A percentile compares a stretch with the other conserved stretches of the same genome.
phyloP scores from a whole-genome alignment of 179 eudicot genomes.

The Pouteria campechiana region DNA sequence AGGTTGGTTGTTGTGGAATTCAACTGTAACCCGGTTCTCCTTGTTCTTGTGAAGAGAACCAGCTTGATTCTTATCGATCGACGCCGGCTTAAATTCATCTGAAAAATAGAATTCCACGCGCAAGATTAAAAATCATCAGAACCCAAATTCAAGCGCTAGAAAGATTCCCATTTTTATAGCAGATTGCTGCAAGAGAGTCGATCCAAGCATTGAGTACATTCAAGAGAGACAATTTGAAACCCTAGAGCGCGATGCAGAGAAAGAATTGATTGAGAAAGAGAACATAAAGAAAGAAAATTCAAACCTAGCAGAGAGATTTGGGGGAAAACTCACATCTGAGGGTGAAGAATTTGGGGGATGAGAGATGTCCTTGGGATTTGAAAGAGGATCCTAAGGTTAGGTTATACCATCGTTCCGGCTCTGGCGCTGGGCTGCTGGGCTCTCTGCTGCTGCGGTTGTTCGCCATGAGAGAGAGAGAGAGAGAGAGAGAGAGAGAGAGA shows the following conservation, averaged over 20 bases:
- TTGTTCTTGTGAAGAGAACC: constrained; percentile 69
- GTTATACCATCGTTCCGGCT: constrained; percentile 71
- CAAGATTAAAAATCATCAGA: not conserved
- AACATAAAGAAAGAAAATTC: not conserved
- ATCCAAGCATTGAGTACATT: no score
- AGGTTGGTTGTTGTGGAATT: constrained; percentile 63
- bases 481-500: constrained; percentile 3
- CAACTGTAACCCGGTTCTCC: constrained; percentile 74
- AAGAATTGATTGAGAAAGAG: not conserved
- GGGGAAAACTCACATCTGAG: constrained; percentile 46
- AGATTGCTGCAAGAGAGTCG: no score
- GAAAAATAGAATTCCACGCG: no score
- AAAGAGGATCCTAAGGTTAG: constrained; percentile 83
- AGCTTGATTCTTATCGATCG: constrained; percentile 75
- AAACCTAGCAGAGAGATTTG: not conserved
- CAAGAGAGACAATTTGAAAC: no score
- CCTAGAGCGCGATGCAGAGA: no score
- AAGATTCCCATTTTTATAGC: not conserved
- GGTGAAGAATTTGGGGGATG: constrained; percentile 87
- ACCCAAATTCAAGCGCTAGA: not conserved
- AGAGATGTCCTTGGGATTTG: constrained; percentile 56
- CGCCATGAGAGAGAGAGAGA: constrained; percentile 14
- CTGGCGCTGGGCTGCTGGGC: constrained; percentile 64
- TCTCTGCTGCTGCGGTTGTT: constrained; percentile 34
- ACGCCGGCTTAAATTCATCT: constrained; percentile 97